Conservation (phyloP, 140 eudicot species). For the Flaveria floridana region DNA sequence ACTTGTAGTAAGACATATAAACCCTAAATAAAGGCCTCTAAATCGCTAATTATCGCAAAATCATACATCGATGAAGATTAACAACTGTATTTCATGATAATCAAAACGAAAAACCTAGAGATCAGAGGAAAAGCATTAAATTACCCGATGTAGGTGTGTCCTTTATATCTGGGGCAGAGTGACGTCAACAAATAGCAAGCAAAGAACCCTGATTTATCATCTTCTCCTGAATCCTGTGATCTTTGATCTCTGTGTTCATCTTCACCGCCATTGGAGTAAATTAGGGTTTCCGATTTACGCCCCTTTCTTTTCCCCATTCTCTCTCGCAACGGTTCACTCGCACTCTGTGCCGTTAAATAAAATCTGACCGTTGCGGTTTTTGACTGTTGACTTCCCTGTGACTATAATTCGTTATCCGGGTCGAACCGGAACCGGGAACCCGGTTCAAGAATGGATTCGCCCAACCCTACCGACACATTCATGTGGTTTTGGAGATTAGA, state of each 20-base stretch:
- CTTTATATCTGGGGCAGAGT: constrained; percentile 74
- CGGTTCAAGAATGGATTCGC: too few relatives aligned
- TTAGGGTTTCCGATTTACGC: constrained; percentile 47
- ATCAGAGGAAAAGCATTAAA: constrained; percentile 6
- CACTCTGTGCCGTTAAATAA: background rate
- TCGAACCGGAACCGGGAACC: too few relatives aligned
- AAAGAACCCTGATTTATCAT: constrained; percentile 46
- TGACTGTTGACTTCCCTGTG: constrained; percentile 1
- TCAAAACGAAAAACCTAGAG: background rate
- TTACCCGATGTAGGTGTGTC: constrained; percentile 91
- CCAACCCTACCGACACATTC: too few relatives aligned
- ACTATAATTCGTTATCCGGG: too few relatives aligned
- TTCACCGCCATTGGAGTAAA: constrained; percentile 10
- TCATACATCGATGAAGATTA: background rate
- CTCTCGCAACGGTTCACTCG: constrained; percentile 20
- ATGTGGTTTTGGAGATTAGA: too few relatives aligned
- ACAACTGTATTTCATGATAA: background rate
- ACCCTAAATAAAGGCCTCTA: constrained; percentile 3
- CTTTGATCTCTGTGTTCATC: constrained; percentile 21
- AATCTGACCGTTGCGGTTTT: constrained; percentile 49
- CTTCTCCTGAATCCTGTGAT: constrained; percentile 31
- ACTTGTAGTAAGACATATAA: background rate
- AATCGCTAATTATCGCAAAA: constrained; percentile 8
- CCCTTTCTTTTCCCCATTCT: constrained; percentile 47
- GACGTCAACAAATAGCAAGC: constrained; percentile 81